These are phyloP conservation scores for Boletus sensibilis DNA, from an alignment of 768 basidiomycete genomes.

Conservation along the genomic window DNA sequence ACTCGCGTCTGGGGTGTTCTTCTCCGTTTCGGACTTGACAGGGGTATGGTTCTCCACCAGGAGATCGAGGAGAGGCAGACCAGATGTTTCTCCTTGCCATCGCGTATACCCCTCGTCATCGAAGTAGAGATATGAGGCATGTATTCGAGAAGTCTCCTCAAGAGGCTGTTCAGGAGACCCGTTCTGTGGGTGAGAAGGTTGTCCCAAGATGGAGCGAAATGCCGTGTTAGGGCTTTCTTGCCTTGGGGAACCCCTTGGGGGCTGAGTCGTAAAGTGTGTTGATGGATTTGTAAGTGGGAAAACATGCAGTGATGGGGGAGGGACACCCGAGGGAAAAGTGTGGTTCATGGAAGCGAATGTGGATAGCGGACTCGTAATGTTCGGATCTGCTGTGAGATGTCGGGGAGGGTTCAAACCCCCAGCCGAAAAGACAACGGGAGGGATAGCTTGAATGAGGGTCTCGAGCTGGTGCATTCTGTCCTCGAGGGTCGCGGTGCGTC, in stretches of 20 bases:
- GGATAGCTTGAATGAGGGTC: constrained; percentile 80
- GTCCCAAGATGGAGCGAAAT: constrained; percentile 42
- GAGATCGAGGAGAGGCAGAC: constrained; percentile 82
- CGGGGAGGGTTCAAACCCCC: constrained; percentile 41
- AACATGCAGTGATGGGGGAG: constrained; percentile 75
- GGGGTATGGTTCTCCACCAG: constrained; percentile 68
- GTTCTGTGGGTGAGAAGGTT: constrained; percentile 30
- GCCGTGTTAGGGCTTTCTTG: constrained; percentile 45
- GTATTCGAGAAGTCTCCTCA: constrained; percentile 62
- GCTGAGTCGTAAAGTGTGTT: constrained; percentile 62
- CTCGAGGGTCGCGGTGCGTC: constrained; percentile 79
- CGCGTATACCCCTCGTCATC: constrained; percentile 86
- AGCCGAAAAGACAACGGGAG: constrained; percentile 73
- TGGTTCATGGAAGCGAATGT: constrained; percentile 43
- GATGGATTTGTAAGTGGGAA: constrained; percentile 82
- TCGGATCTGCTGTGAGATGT: constrained; percentile 36
- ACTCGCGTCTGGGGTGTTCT: constrained; percentile 24
- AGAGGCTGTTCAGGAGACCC: constrained; percentile 42
- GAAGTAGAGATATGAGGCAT: constrained; percentile 80
- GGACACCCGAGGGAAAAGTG: constrained; percentile 54
- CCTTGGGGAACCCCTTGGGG: constrained; percentile 43
- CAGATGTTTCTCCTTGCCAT: constrained; percentile 93
- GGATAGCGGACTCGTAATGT: constrained; percentile 32
- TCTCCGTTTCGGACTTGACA: constrained; percentile 35
- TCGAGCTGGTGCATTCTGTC: constrained; percentile 89